phyloP scores from a whole-genome alignment of 345 rosid genomes.

The Mercurialis annua region DNA sequence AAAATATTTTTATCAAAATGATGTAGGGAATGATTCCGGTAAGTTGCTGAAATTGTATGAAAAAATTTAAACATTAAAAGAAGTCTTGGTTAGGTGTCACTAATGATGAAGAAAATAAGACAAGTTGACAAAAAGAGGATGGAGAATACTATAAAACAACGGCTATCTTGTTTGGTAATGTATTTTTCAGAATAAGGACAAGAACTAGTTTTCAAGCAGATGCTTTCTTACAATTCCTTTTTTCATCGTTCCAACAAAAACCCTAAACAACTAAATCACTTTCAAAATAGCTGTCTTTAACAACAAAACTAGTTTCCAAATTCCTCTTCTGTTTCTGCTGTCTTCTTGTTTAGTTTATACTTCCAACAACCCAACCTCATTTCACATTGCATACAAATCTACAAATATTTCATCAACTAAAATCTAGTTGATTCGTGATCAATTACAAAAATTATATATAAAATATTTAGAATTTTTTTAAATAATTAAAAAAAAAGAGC shows the following conservation, averaged over 20 bases:
- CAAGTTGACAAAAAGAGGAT: background rate
- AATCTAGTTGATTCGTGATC: too few species aligned
- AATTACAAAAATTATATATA: too few species aligned
- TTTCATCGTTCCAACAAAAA: background rate
- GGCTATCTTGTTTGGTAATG: background rate
- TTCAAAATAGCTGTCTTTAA: constrained; percentile 7
- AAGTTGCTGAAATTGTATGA: too few species aligned
- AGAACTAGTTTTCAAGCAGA: background rate
- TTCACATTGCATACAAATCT: background rate
- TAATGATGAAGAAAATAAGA: background rate
- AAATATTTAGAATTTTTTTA: too few species aligned
- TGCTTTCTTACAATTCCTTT: background rate
- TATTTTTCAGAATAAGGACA: constrained; percentile 1
- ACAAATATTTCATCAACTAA: too few species aligned
- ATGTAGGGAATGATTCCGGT: too few species aligned
- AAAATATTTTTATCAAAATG: too few species aligned
- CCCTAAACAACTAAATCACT: background rate
- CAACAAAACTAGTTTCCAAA: background rate
- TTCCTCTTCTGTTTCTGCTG: background rate
- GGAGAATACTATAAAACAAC: background rate
- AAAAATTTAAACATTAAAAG: background rate
- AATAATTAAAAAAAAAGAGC: too few species aligned
- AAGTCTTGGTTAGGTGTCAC: background rate
- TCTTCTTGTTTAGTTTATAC: background rate
- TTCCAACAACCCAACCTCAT: background rate